A percentile compares a stretch with the other conserved stretches of the same genome.
Evolutionary conservation across 2,329 filamentous ascomycete species (phyloP).

Genomic region (Aspergillus pseudoviridinutans): DNA sequence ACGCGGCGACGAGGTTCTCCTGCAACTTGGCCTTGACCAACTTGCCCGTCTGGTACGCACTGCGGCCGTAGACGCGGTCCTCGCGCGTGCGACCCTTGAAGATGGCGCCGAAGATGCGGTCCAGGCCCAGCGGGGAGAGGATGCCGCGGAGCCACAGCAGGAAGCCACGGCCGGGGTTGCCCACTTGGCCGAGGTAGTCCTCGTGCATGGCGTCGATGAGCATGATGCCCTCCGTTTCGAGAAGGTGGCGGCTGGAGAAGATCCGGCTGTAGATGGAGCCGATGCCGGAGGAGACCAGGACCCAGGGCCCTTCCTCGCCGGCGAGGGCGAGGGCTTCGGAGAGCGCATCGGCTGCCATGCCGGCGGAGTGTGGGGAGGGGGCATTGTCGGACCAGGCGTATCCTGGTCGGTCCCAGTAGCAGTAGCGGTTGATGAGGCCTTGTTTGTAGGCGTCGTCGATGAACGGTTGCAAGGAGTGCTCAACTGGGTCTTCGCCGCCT

Average conservation of each 20-base stretch:
- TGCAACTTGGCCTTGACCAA: constrained; percentile 88
- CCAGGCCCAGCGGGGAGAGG: constrained; percentile 80
- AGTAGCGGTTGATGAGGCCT: constrained; percentile 81
- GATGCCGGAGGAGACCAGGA: constrained; percentile 79
- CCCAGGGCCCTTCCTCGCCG: constrained; percentile 83
- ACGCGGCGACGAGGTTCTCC: constrained; percentile 82
- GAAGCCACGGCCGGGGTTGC: constrained; percentile 68
- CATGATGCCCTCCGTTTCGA: constrained; percentile 71
- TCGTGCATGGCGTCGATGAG: constrained; percentile 89
- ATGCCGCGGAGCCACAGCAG: constrained; percentile 80
- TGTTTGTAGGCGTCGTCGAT: constrained; percentile 72
- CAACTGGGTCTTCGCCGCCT: constrained; percentile 73
- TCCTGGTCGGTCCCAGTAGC: constrained; percentile 91
- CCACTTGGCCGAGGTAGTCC: constrained; percentile 67
- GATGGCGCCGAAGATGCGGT: constrained; percentile 73
- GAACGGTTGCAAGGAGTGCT: constrained; percentile 74
- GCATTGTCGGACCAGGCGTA: constrained; percentile 87
- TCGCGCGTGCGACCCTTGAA: constrained; percentile 75
- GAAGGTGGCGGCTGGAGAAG: constrained; percentile 78
- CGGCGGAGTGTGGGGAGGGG: constrained; percentile 86
- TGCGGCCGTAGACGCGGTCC: constrained; percentile 79
- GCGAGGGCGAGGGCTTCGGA: constrained; percentile 78
- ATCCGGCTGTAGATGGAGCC: constrained; percentile 87
- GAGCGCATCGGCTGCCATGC: constrained; percentile 84
- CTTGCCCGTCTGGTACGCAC: constrained; percentile 74